A percentile compares a stretch with the other conserved stretches of the same genome.
Conservation (phyloP, 495 filamentous ascomycete species). For the Aspergillus sparsus region DNA sequence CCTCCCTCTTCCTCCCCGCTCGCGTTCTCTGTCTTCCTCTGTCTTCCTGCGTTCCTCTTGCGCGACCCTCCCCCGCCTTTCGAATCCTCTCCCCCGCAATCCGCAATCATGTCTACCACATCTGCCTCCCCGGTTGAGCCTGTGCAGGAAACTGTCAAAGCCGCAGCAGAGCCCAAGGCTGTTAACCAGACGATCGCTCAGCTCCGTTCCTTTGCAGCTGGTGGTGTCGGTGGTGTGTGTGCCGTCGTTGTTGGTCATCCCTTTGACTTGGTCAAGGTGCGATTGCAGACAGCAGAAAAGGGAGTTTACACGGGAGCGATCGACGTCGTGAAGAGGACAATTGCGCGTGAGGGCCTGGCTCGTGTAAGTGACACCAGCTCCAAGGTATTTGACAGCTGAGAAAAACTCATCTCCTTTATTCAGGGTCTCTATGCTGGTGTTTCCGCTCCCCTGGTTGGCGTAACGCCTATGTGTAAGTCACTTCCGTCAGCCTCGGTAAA, state of each 20-base stretch:
- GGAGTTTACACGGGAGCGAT: constrained; percentile 88
- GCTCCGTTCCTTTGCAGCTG: constrained; percentile 80
- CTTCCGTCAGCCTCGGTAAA: not conserved
- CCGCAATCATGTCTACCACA: constrained; percentile 35
- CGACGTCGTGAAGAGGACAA: constrained; percentile 84
- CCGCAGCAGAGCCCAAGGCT: constrained; percentile 35
- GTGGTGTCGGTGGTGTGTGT: constrained; percentile 90
- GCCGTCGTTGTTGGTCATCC: constrained; percentile 93
- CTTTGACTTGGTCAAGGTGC: constrained; percentile 96
- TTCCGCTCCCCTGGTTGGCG: constrained; percentile 87
- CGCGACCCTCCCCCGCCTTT: constrained; percentile 9
- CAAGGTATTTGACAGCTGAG: not conserved
- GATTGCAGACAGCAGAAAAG: constrained; percentile 91
- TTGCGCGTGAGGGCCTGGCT: constrained; percentile 82
- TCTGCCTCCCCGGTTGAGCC: constrained; percentile 35
- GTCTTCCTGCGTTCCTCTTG: not conserved
- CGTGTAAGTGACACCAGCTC: constrained; percentile 45
- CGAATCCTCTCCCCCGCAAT: constrained; percentile 4
- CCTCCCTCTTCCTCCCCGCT: constrained; percentile 1
- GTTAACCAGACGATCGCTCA: constrained; percentile 49
- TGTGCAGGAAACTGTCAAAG: constrained; percentile 39
- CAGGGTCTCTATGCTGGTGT: constrained; percentile 96
- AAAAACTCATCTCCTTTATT: constrained; percentile 14
- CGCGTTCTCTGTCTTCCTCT: not conserved
- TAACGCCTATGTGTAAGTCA: constrained; percentile 96